phyloP scores from a whole-genome alignment of 2,329 filamentous ascomycete genomes.

The Hymenoscyphus linearis region DNA sequence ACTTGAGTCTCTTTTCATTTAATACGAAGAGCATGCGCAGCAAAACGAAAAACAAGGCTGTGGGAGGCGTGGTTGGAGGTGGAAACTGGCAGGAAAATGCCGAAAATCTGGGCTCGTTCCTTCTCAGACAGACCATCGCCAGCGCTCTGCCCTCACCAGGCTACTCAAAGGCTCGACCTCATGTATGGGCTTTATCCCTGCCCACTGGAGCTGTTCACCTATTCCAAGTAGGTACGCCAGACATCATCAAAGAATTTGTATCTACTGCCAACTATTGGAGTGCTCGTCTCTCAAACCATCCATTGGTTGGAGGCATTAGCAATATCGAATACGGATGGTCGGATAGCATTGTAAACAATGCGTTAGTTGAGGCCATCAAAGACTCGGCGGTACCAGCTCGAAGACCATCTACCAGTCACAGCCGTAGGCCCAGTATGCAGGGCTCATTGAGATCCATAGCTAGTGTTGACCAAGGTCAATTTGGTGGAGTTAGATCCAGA shows the following conservation, averaged over 20 bases:
- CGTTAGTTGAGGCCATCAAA: slow-evolving; percentile 44
- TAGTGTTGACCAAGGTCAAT: slow-evolving; percentile 43
- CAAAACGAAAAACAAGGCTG: slow-evolving; percentile 53
- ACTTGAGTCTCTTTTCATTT: slow-evolving; percentile 92
- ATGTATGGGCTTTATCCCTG: slow-evolving; percentile 91
- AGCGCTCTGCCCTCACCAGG: slow-evolving; percentile 85
- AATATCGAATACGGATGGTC: slow-evolving; percentile 99
- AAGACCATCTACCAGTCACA: slow-evolving; percentile 26
- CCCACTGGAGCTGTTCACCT: slow-evolving; percentile 92
- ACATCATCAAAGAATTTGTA: slow-evolving; percentile 93
- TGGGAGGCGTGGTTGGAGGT: slow-evolving; percentile 71
- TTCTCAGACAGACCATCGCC: slow-evolving; percentile 84
- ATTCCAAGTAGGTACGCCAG: slow-evolving; percentile 95
- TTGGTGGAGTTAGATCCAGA: slow-evolving; percentile 40
- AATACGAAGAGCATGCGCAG: slow-evolving; percentile 69
- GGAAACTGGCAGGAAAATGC: slow-evolving; percentile 99
- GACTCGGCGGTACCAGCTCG: slow-evolving; percentile 34
- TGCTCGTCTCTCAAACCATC: slow-evolving; percentile 87
- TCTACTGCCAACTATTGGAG: slow-evolving; percentile 97
- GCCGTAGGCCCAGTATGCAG: slow-evolving; percentile 40
- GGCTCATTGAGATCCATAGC: slow-evolving; percentile 58
- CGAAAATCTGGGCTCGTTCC: slow-evolving; percentile 80
- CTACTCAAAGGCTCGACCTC: slow-evolving; percentile 82
- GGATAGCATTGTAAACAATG: slow-evolving; percentile 63
- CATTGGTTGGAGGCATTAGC: slow-evolving; percentile 84